These are phyloP conservation scores for Angomonas deanei DNA, from an alignment of 208 protist genomes.

Conservation along the genomic window DNA sequence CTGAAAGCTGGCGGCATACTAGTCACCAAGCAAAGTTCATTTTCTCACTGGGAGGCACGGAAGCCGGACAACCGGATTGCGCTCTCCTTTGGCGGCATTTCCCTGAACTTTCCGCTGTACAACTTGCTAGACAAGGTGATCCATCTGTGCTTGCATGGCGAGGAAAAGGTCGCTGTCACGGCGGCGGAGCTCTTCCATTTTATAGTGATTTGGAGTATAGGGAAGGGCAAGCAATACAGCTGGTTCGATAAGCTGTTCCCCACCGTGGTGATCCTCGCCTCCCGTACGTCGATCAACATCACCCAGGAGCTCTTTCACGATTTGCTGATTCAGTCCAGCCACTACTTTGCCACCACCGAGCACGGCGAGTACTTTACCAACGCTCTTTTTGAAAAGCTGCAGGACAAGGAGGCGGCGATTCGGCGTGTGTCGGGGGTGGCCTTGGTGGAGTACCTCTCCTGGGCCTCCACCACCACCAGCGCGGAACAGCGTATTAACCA, in stretches of 20 bases:
- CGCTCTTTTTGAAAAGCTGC: constrained; percentile 3
- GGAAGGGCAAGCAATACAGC: constrained; percentile 11
- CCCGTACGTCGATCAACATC: constrained; percentile 17
- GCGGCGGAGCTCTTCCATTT: constrained; percentile 88
- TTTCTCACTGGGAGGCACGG: neutral
- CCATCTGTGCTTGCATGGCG: constrained; percentile 48
- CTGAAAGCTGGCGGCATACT: neutral
- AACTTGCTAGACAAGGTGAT: constrained; percentile 56
- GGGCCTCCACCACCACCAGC: neutral
- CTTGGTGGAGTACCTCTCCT: constrained; percentile 9
- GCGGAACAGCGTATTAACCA: neutral
- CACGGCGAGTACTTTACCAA: neutral
- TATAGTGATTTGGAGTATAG: constrained; percentile 66
- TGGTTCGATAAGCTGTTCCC: constrained; percentile 50
- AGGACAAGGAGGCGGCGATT: constrained; percentile 8
- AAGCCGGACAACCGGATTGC: neutral
- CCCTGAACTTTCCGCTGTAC: constrained; percentile 47
- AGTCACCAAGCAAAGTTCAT: neutral
- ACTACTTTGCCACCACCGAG: constrained; percentile 51
- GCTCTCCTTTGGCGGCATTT: neutral
- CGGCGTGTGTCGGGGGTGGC: constrained; percentile 7
- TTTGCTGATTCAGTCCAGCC: constrained; percentile 67
- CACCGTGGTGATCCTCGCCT: constrained; percentile 46
- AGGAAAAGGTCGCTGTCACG: constrained; percentile 61
- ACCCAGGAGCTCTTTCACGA: constrained; percentile 63